Evolutionary conservation across 495 filamentous ascomycete genomes (phyloP).

Genomic region (Pyrenopolyporus hunteri): DNA sequence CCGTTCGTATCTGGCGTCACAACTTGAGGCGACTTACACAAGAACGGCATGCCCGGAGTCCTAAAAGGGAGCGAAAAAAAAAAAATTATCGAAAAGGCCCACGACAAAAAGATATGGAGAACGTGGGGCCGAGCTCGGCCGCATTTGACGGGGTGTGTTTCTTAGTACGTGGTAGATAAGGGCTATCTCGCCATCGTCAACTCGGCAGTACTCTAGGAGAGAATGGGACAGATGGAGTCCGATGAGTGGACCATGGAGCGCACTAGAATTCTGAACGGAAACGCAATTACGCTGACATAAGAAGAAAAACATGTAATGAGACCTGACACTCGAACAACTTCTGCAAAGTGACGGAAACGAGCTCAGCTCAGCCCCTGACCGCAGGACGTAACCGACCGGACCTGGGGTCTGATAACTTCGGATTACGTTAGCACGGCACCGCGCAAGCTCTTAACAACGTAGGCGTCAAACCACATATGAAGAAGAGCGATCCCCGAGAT

Average conservation of each 20-base stretch:
- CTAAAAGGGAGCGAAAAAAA: slow-evolving; percentile 10
- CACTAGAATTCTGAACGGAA: slow-evolving; percentile 43
- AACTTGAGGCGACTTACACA: slow-evolving; percentile 20
- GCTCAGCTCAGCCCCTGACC: slow-evolving; percentile 23
- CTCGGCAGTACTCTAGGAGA: slow-evolving; percentile 29
- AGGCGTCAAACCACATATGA: too few species aligned
- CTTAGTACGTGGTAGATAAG: slow-evolving; percentile 39
- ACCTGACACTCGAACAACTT: neutral
- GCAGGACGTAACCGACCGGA: slow-evolving; percentile 7
- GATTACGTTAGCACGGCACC: slow-evolving; percentile 22
- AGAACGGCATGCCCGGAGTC: slow-evolving; percentile 32
- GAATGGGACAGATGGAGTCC: slow-evolving; percentile 31
- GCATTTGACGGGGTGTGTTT: slow-evolving; percentile 23
- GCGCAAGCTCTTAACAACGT: too few species aligned
- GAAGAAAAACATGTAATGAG: slow-evolving; percentile 14
- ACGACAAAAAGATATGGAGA: slow-evolving; percentile 36
- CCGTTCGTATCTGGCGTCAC: neutral
- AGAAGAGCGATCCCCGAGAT: neutral
- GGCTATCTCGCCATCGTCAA: slow-evolving; percentile 27
- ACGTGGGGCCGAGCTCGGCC: slow-evolving; percentile 36
- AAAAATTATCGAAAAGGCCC: slow-evolving; percentile 22
- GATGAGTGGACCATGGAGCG: slow-evolving; percentile 34
- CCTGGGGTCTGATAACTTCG: neutral
- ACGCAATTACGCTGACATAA: slow-evolving; percentile 35
- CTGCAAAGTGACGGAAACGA: neutral